Evolutionary conservation across 352 stramenopile species (phyloP).

Genomic region (Phytophthora lateralis): DNA sequence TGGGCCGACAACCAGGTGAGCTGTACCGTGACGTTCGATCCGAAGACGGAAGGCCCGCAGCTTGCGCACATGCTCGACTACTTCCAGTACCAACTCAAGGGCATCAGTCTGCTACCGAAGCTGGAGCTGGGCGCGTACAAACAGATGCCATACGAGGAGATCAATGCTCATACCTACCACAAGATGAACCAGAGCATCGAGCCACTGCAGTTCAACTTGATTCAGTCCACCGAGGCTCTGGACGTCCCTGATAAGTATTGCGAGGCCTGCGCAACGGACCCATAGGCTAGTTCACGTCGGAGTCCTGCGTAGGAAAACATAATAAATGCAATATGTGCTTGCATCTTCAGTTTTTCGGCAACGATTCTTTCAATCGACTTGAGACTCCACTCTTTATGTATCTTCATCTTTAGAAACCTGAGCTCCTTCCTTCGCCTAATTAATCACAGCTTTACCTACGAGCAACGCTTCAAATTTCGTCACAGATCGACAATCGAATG

Average conservation of each 20-base stretch:
- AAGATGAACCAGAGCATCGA: conserved; percentile 48
- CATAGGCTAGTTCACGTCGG: conserved; percentile 1
- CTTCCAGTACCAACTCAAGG: conserved; percentile 96
- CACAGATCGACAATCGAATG: too few relatives aligned
- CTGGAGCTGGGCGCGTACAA: conserved; percentile 83
- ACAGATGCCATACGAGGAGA: conserved; percentile 94
- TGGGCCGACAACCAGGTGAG: conserved; percentile 96
- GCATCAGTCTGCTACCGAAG: conserved; percentile 88
- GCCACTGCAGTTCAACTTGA: conserved; percentile 48
- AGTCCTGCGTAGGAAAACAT: conserved; percentile 15
- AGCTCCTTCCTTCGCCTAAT: too few relatives aligned
- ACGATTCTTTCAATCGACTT: too few relatives aligned
- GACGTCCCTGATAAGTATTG: conserved; percentile 65
- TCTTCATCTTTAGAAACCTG: too few relatives aligned
- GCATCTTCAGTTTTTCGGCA: too few relatives aligned
- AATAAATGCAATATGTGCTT: not conserved
- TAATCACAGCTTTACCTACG: not conserved
- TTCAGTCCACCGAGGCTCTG: conserved; percentile 40
- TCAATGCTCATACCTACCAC: conserved; percentile 72
- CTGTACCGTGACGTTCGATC: conserved; percentile 94
- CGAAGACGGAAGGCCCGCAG: conserved; percentile 78
- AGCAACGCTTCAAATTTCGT: too few relatives aligned
- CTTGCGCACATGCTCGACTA: conserved; percentile 86
- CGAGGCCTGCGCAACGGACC: conserved; percentile 47
- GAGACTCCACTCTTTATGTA: too few relatives aligned